Evolutionary conservation across 306 rosid species (phyloP).

Genomic region (Sphenostylis stenocarpa): DNA sequence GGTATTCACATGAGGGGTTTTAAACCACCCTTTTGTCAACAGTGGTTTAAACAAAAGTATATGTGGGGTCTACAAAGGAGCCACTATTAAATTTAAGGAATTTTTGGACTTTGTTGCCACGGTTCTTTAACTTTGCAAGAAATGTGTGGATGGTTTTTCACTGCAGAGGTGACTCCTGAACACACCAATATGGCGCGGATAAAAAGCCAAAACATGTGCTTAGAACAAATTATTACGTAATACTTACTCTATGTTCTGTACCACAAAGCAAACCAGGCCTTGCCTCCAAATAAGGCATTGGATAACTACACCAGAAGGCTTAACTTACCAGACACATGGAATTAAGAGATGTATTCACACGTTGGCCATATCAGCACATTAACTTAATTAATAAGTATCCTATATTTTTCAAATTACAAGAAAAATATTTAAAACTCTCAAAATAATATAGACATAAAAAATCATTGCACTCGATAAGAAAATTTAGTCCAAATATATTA

Average conservation of each 20-base stretch:
- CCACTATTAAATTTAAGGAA: conserved; percentile 5
- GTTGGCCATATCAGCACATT: neutral
- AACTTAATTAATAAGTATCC: neutral
- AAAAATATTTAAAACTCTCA: neutral
- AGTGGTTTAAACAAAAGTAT: conserved; percentile 25
- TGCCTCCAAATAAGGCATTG: conserved; percentile 25
- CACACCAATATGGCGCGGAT: conserved; percentile 27
- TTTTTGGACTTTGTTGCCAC: conserved; percentile 32
- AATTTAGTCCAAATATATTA: neutral
- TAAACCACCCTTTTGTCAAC: conserved; percentile 47
- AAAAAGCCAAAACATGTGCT: conserved; percentile 35
- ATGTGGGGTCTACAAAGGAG: conserved; percentile 38
- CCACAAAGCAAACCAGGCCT: neutral
- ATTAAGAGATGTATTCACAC: neutral
- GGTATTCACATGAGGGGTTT: conserved; percentile 43
- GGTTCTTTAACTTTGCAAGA: conserved; percentile 26
- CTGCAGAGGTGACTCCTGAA: conserved; percentile 10
- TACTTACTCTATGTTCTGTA: neutral
- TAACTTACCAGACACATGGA: conserved; percentile 19
- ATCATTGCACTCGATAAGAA: neutral
- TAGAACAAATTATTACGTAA: conserved; percentile 22
- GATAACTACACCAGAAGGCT: neutral
- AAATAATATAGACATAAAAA: too few relatives aligned
- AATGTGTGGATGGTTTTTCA: conserved; percentile 34
- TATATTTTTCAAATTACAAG: neutral